Evolutionary conservation across 2,329 filamentous ascomycete genomes (phyloP).

Genomic region (Ciborinia camelliae): DNA sequence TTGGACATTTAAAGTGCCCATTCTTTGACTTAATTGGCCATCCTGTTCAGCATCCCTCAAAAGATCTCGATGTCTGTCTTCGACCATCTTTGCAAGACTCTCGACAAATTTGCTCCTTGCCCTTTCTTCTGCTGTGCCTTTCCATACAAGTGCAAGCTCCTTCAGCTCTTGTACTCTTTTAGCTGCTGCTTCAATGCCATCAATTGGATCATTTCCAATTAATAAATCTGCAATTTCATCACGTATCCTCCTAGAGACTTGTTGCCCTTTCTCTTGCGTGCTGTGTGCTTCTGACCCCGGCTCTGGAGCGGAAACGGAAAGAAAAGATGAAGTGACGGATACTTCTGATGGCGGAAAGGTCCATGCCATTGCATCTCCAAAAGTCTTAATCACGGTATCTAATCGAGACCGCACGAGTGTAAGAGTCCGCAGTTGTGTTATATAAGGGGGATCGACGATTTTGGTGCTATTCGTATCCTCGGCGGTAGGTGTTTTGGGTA

Average conservation of each 20-base stretch:
- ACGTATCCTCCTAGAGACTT: conserved; percentile 67
- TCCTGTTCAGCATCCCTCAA: conserved; percentile 35
- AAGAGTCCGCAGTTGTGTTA: conserved; percentile 76
- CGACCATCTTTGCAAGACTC: conserved; percentile 72
- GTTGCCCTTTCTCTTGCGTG: conserved; percentile 82
- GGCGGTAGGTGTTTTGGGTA: conserved; percentile 31
- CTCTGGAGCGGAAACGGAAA: conserved; percentile 85
- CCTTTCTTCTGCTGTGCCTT: conserved; percentile 92
- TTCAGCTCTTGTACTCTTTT: conserved; percentile 74
- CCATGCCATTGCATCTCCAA: conserved; percentile 95
- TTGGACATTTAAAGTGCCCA: conserved; percentile 31
- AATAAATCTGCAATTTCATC: conserved; percentile 70
- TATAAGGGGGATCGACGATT: conserved; percentile 58
- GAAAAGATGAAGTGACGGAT: conserved; percentile 78
- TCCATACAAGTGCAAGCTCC: conserved; percentile 78
- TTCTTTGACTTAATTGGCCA: conserved; percentile 29
- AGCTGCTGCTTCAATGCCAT: conserved; percentile 70
- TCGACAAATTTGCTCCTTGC: conserved; percentile 80
- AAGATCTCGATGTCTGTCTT: conserved; percentile 56
- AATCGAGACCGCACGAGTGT: conserved; percentile 79
- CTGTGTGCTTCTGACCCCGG: conserved; percentile 62
- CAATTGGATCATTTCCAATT: conserved; percentile 55
- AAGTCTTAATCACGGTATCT: conserved; percentile 84
- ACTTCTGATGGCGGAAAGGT: conserved; percentile 84
- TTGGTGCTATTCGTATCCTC: conserved; percentile 27